A percentile compares a stretch with the other conserved stretches of the same genome.
Evolutionary conservation across 331 rosid species (phyloP).

Genomic region (Quercus tomentella): DNA sequence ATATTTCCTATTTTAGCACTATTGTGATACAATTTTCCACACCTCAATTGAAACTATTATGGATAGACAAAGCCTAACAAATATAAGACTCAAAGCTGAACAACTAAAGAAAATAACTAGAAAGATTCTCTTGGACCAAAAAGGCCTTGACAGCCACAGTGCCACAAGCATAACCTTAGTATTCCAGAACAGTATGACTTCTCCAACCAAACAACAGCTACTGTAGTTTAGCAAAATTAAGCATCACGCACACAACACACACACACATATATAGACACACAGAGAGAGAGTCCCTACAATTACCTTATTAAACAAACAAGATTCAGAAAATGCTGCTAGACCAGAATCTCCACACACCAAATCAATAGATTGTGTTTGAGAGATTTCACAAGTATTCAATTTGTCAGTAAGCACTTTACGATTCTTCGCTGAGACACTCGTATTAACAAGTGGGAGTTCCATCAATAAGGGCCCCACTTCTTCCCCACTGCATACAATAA

Average conservation of each 20-base stretch:
- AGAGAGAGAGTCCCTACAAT: constrained; percentile 2
- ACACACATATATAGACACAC: neutral
- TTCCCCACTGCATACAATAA: constrained; percentile 57
- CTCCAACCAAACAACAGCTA: neutral
- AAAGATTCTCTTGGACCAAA: too few relatives aligned
- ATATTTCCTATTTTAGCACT: too few relatives aligned
- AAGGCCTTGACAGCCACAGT: too few relatives aligned
- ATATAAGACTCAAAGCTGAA: too few relatives aligned
- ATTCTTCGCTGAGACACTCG: constrained; percentile 27
- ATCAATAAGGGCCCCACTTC: constrained; percentile 63
- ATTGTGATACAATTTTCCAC: too few relatives aligned
- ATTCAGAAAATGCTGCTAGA: constrained; percentile 29
- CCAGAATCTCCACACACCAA: constrained; percentile 27
- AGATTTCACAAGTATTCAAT: constrained; percentile 22
- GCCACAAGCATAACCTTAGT: too few relatives aligned
- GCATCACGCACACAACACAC: neutral
- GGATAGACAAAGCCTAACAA: too few relatives aligned
- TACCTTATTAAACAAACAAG: constrained; percentile 52
- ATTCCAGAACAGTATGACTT: too few relatives aligned
- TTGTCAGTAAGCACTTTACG: constrained; percentile 22
- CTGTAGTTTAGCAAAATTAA: neutral
- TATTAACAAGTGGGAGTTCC: constrained; percentile 40
- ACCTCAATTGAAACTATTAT: too few relatives aligned
- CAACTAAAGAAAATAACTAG: too few relatives aligned
- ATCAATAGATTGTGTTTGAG: constrained; percentile 21